These are phyloP conservation scores for Nigrospora sphaerica DNA, from an alignment of 2,329 filamentous ascomycete genomes.

Conservation along the genomic window DNA sequence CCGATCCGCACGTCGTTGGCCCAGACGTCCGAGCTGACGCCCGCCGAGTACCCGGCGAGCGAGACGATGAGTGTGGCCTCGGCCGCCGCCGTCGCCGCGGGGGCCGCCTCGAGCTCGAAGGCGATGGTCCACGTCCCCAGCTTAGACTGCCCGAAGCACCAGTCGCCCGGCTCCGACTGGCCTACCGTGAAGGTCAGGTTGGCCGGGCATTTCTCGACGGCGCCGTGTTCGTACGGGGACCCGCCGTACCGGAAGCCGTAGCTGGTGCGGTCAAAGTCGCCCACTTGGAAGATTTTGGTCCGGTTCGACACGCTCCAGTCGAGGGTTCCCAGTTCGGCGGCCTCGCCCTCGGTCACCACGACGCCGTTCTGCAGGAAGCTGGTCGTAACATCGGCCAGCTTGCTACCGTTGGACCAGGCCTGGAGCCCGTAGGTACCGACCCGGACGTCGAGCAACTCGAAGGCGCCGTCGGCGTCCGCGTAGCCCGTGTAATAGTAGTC, in stretches of 20 bases:
- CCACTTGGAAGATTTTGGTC: conserved; percentile 39
- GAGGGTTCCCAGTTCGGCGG: conserved; percentile 28
- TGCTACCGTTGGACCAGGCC: conserved; percentile 41
- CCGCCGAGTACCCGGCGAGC: conserved; percentile 35
- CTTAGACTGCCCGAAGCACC: conserved; percentile 40
- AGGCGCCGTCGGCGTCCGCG: conserved; percentile 32
- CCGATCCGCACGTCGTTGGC: conserved; percentile 31
- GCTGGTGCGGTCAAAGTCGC: conserved; percentile 37
- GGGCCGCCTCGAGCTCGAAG: conserved; percentile 12
- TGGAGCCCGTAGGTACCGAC: conserved; percentile 37
- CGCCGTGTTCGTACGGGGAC: conserved; percentile 34
- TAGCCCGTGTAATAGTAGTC: conserved; percentile 43
- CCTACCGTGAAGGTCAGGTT: conserved; percentile 37
- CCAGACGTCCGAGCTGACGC: conserved; percentile 29
- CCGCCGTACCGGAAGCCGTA: conserved; percentile 35
- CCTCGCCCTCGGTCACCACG: conserved; percentile 22
- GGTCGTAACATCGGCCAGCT: conserved; percentile 35
- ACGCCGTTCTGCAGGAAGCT: conserved; percentile 33
- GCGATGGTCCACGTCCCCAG: conserved; percentile 27
- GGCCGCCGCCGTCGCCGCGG: background rate
- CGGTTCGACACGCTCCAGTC: conserved; percentile 30
- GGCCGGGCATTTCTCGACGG: conserved; percentile 34
- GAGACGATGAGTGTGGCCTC: conserved; percentile 32
- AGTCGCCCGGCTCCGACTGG: conserved; percentile 28
- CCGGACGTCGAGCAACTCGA: conserved; percentile 35